Evolutionary conservation across 257 asterid genomes (phyloP).

Genomic region (Salvia miltiorrhiza): DNA sequence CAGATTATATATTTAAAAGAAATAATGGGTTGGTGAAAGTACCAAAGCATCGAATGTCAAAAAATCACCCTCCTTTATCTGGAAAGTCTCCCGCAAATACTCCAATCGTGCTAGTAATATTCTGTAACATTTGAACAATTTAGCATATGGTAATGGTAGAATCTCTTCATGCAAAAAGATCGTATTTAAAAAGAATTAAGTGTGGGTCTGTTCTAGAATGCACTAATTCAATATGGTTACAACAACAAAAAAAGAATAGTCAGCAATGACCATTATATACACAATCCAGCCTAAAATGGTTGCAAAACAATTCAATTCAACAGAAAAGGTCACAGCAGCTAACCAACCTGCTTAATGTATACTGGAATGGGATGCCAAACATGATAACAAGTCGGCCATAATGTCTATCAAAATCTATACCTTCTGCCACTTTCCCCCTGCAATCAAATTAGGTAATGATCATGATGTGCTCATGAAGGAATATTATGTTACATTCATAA

Average conservation of each 20-base stretch:
- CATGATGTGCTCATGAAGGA: not conserved
- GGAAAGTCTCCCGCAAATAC: constrained; percentile 89
- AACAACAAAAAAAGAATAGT: not conserved
- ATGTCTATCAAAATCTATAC: constrained; percentile 97
- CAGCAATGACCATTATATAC: not conserved
- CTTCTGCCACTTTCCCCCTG: constrained; percentile 99
- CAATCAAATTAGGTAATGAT: constrained; percentile 12
- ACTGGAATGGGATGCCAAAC: constrained; percentile 97
- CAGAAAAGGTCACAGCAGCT: constrained; percentile 15
- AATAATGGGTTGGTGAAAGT: constrained; percentile 21
- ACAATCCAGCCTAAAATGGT: not conserved
- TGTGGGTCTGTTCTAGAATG: not conserved
- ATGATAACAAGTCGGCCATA: constrained; percentile 97
- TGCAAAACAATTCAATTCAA: not conserved
- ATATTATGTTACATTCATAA: not conserved
- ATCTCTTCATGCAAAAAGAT: constrained; percentile 1
- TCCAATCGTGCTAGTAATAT: constrained; percentile 89
- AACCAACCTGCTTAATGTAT: constrained; percentile 93
- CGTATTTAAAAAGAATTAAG: not conserved
- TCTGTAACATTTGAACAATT: constrained; percentile 43
- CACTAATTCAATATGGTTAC: not conserved
- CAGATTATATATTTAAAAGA: not conserved
- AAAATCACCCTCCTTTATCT: constrained; percentile 95
- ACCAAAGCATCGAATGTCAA: constrained; percentile 97
- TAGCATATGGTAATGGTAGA: not conserved